Evolutionary conservation across 306 rosid species (phyloP).

Genomic region (Leucaena leucocephala): DNA sequence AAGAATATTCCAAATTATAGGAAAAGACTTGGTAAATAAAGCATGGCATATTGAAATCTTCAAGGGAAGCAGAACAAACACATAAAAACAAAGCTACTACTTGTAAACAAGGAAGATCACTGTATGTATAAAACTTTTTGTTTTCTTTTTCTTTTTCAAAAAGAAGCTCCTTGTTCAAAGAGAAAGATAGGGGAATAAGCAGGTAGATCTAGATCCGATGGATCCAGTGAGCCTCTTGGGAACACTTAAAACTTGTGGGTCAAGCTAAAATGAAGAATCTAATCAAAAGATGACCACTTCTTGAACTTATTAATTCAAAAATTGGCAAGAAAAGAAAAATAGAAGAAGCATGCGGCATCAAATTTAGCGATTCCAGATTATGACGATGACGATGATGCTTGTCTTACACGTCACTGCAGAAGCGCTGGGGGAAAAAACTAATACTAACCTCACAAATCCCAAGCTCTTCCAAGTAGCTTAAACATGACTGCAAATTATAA

Average conservation of each 20-base stretch:
- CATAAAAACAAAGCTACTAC: not conserved
- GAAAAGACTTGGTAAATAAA: not conserved
- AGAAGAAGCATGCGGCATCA: not conserved
- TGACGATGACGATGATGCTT: not conserved
- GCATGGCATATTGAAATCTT: conserved; percentile 15
- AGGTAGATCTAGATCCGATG: not conserved
- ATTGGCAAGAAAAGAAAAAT: not conserved
- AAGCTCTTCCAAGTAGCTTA: no score
- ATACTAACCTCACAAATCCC: no score
- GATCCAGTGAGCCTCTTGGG: not conserved
- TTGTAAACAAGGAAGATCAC: not conserved
- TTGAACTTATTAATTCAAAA: not conserved
- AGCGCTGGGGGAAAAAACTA: not conserved
- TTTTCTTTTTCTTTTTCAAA: not conserved
- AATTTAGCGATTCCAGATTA: not conserved
- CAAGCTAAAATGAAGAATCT: not conserved
- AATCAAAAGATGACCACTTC: not conserved
- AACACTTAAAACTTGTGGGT: not conserved
- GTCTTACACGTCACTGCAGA: conserved; percentile 10
- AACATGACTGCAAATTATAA: no score
- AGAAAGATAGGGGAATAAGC: not conserved
- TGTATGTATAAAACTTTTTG: not conserved
- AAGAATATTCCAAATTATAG: conserved; percentile 35
- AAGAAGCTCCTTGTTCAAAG: not conserved
- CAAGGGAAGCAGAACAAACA: not conserved